Evolutionary conservation across 2,329 filamentous ascomycete genomes (phyloP).

Genomic region (Claviceps spartinae): DNA sequence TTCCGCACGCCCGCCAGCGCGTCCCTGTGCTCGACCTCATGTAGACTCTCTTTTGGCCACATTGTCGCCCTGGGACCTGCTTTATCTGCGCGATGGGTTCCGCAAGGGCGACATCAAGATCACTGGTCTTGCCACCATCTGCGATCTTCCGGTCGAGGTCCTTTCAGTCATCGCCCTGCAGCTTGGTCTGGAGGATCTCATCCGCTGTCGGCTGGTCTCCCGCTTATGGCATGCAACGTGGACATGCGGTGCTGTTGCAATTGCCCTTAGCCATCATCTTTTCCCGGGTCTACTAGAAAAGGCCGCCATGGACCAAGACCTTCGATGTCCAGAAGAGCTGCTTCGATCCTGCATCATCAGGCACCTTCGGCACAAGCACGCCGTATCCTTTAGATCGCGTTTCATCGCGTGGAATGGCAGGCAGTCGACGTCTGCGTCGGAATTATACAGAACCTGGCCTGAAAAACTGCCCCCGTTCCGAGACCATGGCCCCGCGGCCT

Average conservation of each 20-base stretch:
- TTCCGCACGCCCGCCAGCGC: neutral
- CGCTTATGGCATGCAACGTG: slow-evolving; percentile 14
- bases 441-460: neutral
- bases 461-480: neutral
- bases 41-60: slow-evolving; percentile 13
- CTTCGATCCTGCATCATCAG: neutral
- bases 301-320: neutral
- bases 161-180: slow-evolving; percentile 11
- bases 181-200: slow-evolving; percentile 14
- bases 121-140: slow-evolving; percentile 12
- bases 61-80: slow-evolving; percentile 16
- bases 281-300: slow-evolving; percentile 16
- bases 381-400: slow-evolving; percentile 8
- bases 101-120: slow-evolving; percentile 8
- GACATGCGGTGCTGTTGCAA: slow-evolving; percentile 11
- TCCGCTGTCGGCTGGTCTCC: slow-evolving; percentile 14
- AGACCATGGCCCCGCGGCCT: neutral
- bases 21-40: neutral
- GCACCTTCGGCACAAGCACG: slow-evolving; percentile 8
- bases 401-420: slow-evolving; percentile 5
- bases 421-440: neutral
- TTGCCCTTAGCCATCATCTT: slow-evolving; percentile 11
- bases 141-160: slow-evolving; percentile 16
- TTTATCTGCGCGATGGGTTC: slow-evolving; percentile 13
- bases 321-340: neutral